These are phyloP conservation scores for Lignosus rhinocerotis DNA, from an alignment of 1,284 basidiomycete species.

Conservation along the genomic window DNA sequence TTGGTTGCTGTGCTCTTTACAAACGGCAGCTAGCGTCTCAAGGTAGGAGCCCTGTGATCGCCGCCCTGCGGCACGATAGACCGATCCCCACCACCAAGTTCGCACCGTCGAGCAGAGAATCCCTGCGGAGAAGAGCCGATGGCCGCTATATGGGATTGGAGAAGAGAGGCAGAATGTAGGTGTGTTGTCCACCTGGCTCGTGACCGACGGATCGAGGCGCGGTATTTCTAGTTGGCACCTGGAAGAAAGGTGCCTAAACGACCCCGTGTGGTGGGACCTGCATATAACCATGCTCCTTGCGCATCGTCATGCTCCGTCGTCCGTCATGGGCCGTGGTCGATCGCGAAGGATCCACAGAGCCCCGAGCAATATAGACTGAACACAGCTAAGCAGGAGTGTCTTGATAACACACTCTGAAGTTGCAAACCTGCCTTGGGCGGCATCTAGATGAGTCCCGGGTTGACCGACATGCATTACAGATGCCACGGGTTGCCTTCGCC, in stretches of 20 bases:
- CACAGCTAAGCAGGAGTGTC: neutral
- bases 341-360: neutral
- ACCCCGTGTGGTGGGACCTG: neutral
- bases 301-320: neutral
- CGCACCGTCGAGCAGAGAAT: neutral
- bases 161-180: neutral
- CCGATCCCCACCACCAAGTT: neutral
- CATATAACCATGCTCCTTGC: neutral
- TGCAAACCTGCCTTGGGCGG: neutral
- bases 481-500: neutral
- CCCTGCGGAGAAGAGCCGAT: slow-evolving; percentile 6
- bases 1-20: neutral
- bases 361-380: too few relatives aligned
- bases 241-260: neutral
- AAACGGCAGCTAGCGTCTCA: neutral
- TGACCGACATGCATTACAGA: neutral
- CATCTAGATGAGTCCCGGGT: neutral
- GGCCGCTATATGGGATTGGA: neutral
- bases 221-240: slow-evolving; percentile 1
- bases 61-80: neutral
- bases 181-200: slow-evolving; percentile 10
- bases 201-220: slow-evolving; percentile 3
- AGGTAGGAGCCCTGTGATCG: neutral
- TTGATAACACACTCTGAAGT: neutral
- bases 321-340: neutral